A percentile compares a stretch with the other conserved stretches of the same genome.
Conservation (phyloP, 495 filamentous ascomycete species). For the Aspergillus campestris region DNA sequence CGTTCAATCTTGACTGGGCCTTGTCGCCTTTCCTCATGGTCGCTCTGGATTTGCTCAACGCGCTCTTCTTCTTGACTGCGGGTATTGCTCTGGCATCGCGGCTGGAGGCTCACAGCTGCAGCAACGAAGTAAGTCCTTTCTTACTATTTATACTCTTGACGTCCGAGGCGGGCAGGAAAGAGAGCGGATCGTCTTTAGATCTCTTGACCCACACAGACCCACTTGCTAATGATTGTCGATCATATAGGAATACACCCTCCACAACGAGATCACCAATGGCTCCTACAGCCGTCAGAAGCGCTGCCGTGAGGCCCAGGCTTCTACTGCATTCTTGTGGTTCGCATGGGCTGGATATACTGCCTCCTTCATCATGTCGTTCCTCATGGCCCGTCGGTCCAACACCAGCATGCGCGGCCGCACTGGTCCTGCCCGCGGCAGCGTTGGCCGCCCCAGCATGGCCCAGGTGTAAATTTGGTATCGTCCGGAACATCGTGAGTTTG, state of each 20-base stretch:
- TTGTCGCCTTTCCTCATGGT: conserved; percentile 48
- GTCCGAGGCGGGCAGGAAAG: neutral
- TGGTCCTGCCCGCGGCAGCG: conserved; percentile 29
- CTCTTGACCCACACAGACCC: conserved; percentile 4
- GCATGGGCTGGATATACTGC: conserved; percentile 52
- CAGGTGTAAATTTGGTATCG: conserved; percentile 45
- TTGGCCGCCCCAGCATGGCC: conserved; percentile 50
- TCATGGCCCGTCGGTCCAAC: conserved; percentile 30
- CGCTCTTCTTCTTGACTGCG: conserved; percentile 56
- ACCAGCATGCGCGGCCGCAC: conserved; percentile 33
- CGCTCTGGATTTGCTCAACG: conserved; percentile 50
- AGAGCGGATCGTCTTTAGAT: neutral
- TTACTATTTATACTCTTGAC: neutral
- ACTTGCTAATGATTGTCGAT: conserved; percentile 3
- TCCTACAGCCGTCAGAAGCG: conserved; percentile 44
- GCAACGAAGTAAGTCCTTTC: conserved; percentile 45
- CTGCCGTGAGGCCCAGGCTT: conserved; percentile 63
- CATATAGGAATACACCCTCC: conserved; percentile 43
- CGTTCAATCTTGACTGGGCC: conserved; percentile 39
- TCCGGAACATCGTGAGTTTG: too few species aligned
- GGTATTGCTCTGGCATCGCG: conserved; percentile 58
- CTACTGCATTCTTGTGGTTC: conserved; percentile 65
- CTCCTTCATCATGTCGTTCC: conserved; percentile 43
- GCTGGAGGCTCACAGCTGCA: conserved; percentile 52
- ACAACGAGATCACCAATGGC: conserved; percentile 55